Base-by-base conservation (phyloP, 2,329 filamentous ascomycete species). In the Graphilbum fragrans region DNA sequence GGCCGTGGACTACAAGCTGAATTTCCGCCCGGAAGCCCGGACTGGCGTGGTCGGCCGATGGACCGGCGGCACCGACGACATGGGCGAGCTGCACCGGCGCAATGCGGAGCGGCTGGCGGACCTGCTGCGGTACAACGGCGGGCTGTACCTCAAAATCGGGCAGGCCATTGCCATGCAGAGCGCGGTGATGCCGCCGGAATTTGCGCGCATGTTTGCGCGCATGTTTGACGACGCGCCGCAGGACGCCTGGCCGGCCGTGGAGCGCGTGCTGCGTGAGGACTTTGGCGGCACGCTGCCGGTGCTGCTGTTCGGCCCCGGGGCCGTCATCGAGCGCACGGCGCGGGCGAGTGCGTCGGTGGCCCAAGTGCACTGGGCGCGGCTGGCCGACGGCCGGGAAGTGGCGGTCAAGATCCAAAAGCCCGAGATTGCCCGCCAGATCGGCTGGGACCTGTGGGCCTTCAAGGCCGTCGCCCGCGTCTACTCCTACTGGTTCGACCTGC, bases 151-250 rank as follows among this genome's bases (percentile, higher is more conserved):
- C 56, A 98, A 98, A 70, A 95, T 98, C 44, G 92, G 92, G 1
- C 92, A 98, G 67, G 92, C 92, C 5, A 90, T 98, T 50, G 92
- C 90, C 14, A 96, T 96, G 92, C 92, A 98, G 68, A 90, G 84
- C 50, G 90, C 90, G 0, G 80, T 96, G 21, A 65, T 98, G 47
- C 92, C 92, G 21, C 85, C 88, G 0, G 87, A 94, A 60, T 96
- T 96, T 53, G 87, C 94, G 66, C 80, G 81, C 54, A 96, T 95
- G 87, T 98, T 98, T 57, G 71, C 82, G 19, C 75, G 82, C 54
- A 95, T 98, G 86, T 98, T 96, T 58, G 92, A 96, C 57, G 90
- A 96, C 65, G 92, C 92, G 47, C 88, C 90, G 31, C 88, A 95
- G 67, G 92, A 94, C 57, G 70, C 73, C 34, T 96, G 88, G 88